Conservation (phyloP, 2,329 filamentous ascomycete species). For the Coniochaeta hoffmannii region DNA sequence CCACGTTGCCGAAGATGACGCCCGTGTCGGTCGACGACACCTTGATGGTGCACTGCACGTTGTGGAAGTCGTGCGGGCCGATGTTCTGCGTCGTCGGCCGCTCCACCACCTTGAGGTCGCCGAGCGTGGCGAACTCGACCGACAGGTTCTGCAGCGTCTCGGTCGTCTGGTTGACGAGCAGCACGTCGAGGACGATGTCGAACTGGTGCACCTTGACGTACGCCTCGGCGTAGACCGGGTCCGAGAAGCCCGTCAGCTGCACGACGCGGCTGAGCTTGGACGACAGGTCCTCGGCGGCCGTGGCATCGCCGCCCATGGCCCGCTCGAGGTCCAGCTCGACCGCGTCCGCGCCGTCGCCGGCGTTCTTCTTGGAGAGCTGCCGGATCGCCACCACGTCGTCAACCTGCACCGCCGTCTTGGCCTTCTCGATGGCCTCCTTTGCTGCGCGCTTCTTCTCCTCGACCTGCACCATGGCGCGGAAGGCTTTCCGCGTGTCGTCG, state of each 20-base stretch:
- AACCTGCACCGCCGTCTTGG: slow-evolving; percentile 88
- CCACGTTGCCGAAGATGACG: slow-evolving; percentile 97
- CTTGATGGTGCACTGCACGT: slow-evolving; percentile 97
- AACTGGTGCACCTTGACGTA: slow-evolving; percentile 99
- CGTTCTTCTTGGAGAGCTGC: slow-evolving; percentile 88
- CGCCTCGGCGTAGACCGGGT: slow-evolving; percentile 96
- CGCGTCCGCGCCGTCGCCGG: slow-evolving; percentile 72
- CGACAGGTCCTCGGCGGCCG: slow-evolving; percentile 70
- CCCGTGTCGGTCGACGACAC: slow-evolving; percentile 96
- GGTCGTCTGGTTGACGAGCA: slow-evolving; percentile 93
- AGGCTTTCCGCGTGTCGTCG: slow-evolving; percentile 90
- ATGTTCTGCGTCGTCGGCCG: slow-evolving; percentile 94
- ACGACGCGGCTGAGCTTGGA: slow-evolving; percentile 95
- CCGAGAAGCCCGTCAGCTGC: slow-evolving; percentile 95
- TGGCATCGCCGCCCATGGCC: slow-evolving; percentile 83
- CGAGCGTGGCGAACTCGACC: slow-evolving; percentile 96
- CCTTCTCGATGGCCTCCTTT: slow-evolving; percentile 86
- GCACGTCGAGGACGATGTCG: slow-evolving; percentile 92
- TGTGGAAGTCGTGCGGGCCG: slow-evolving; percentile 92
- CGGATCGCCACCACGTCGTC: slow-evolving; percentile 92
- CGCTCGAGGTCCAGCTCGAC: slow-evolving; percentile 86
- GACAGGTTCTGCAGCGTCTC: slow-evolving; percentile 96
- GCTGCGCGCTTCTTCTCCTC: slow-evolving; percentile 98
- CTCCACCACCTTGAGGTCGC: slow-evolving; percentile 96
- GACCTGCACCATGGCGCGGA: slow-evolving; percentile 92